Percentiles rank a stretch among this genome's conserved stretches.
Evolutionary conservation across 148 eudicot species (phyloP).

Genomic region (Suaeda aralocaspica): DNA sequence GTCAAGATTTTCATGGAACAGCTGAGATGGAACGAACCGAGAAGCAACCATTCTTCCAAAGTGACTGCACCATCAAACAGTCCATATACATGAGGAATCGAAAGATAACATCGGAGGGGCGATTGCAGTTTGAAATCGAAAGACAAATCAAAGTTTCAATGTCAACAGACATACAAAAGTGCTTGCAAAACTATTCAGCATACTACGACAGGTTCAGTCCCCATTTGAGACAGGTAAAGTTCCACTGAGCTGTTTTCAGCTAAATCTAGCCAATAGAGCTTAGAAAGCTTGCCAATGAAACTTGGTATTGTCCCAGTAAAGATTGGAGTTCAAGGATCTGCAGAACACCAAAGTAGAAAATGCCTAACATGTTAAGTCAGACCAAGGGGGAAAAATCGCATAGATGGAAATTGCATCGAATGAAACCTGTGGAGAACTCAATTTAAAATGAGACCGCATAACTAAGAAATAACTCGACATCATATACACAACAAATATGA

Average conservation of each 20-base stretch:
- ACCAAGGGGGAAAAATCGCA: not conserved
- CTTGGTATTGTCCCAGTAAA: slow-evolving; percentile 58
- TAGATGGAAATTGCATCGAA: not conserved
- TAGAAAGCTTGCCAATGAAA: slow-evolving; percentile 39
- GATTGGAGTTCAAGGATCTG: slow-evolving; percentile 64
- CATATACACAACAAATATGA: not conserved
- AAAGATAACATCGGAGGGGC: not conserved
- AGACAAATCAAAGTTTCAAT: not conserved
- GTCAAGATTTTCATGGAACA: slow-evolving; percentile 59
- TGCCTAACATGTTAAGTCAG: not conserved
- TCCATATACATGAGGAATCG: not conserved
- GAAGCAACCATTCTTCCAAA: slow-evolving; percentile 68
- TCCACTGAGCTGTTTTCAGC: slow-evolving; percentile 57
- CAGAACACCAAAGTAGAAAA: slow-evolving; percentile 1
- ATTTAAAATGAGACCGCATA: not conserved
- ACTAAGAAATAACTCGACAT: not conserved
- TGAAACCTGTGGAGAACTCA: not conserved
- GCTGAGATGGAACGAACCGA: slow-evolving; percentile 64
- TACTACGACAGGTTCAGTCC: slow-evolving; percentile 47
- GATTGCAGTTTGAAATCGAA: not conserved
- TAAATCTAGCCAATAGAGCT: slow-evolving; percentile 60
- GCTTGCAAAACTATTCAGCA: slow-evolving; percentile 39
- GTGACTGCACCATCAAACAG: slow-evolving; percentile 49
- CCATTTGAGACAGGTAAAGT: slow-evolving; percentile 59
- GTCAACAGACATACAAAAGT: slow-evolving; percentile 56